Evolutionary conservation across 1,139 yeast genomes (phyloP), one percentile per base, ranked within the genome.

Genomic region (Saccharomycopsis crataegensis): DNA sequence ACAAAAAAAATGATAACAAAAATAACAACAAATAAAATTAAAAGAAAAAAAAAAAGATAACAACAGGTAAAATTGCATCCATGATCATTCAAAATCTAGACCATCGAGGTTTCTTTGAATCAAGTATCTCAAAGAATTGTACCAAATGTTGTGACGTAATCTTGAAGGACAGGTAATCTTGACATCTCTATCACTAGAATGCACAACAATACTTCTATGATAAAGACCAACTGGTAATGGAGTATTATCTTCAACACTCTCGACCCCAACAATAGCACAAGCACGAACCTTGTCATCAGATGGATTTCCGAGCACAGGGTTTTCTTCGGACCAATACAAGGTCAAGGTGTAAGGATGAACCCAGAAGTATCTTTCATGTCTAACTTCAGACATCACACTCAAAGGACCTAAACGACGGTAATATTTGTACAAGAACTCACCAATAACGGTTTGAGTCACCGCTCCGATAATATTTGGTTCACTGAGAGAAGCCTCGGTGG

Each of bases 321-420:
- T 88, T 9, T 81, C 77, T 14, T 80, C 78, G 8, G 93, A 84
- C 99, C 99, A 93, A 67, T 89, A 90, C 55, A 93, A 74, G 0
- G 96, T 88, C 71, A 89, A 72, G 3, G 95, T 85, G 67, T 90
- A 91, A 8, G 99, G 99, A 69, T 93, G 96, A 45, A 93, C 82
- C 98, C 98, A 93, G 77, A 93, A 93, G 69, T 82, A 93, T 60
- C 98, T 77, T 65, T 86, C 94, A 65, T 93, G 99, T 57, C 98
- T 79, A 51, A 79, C 79, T 55, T 86, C 93, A 0, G 94, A 79
- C 46, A 89, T 78, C 0, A 89, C 80, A 52, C 86, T 79, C 54
- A 88, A 75, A 14, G 89, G 86, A 11, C 94, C 88, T 56, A 86
- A 72, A 58, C 82, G 79, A 52, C 96, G 82, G 67, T 85, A 88